phyloP scores from a whole-genome alignment of 2,329 filamentous ascomycete species.

The Magnaporthiopsis incrustans region DNA sequence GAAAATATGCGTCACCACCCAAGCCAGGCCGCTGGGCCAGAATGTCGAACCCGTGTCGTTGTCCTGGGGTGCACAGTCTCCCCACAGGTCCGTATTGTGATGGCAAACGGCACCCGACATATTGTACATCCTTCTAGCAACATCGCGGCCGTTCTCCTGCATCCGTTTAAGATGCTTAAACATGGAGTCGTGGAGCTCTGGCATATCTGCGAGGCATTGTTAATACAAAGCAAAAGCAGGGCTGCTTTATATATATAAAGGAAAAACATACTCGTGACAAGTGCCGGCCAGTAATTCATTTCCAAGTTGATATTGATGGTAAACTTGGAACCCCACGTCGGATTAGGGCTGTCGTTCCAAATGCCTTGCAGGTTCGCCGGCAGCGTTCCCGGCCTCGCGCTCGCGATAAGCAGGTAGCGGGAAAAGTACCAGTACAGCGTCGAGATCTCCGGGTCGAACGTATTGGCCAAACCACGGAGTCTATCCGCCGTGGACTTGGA shows the following conservation, averaged over 20 bases:
- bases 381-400: constrained; percentile 22
- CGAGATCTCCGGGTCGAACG: constrained; percentile 13
- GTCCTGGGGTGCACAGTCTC: constrained; percentile 14
- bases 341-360: constrained; percentile 31
- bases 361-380: constrained; percentile 36
- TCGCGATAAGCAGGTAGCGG: constrained; percentile 22
- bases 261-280: constrained; percentile 12
- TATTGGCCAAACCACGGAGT: constrained; percentile 6
- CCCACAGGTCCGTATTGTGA: constrained; percentile 17
- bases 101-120: constrained; percentile 12
- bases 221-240: too few relatives aligned
- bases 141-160: constrained; percentile 12
- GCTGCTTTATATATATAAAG: neutral
- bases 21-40: constrained; percentile 32
- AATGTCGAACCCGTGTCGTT: constrained; percentile 18
- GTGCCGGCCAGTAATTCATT: constrained; percentile 32
- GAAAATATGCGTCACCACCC: constrained; percentile 30
- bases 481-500: constrained; percentile 3
- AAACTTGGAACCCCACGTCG: constrained; percentile 33
- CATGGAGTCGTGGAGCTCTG: constrained; percentile 25
- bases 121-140: constrained; percentile 14
- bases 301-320: constrained; percentile 36
- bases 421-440: constrained; percentile 25
- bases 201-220: constrained; percentile 12
- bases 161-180: constrained; percentile 29